Base-by-base conservation (phyloP, 176 grass and related monocot genomes). In the Oryza meyeriana region DNA sequence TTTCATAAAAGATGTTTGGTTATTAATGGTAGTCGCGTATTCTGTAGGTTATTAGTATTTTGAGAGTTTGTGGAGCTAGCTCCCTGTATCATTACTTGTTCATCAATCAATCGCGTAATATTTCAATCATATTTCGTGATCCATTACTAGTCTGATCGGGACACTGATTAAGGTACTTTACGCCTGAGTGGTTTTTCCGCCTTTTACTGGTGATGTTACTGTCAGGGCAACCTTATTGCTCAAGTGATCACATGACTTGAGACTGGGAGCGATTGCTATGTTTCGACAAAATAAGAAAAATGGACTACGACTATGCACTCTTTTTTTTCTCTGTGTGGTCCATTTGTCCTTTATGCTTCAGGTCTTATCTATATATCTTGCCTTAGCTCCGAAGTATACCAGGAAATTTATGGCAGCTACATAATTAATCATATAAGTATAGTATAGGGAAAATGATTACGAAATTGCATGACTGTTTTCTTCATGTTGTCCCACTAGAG, bases 161-260 rank as follows among this genome's bases (percentile, higher is more conserved):
- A 42, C 66, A 66, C 0, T 47, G 44, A 47, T 47, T 47, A 47
- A 22, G 48, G 48, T 52, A 52, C 13, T 52, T 52, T 22, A 18
- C 18, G 4, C 17, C 48, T 52, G 44, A 47, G 44, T 5, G 44
- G 0, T 17, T 45, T 45, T 45, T 17, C 44, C 17, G 44, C 44
- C 44, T 47, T 17, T 47, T 14, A 6, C 39, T 5, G 31, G 18
- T 63, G 62, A 39, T 31, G 87, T 68, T 75, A 57, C 65, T 57
- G 27, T 81, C 77, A 80, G 25, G 14, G 20, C 11, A 64, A 45
- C 32, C 76, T 89, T 89, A 69, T 59, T n/a, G 50, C 6, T 11
- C 70, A 85, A 89, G 87, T 75, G 75, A 80, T 69, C 41, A 69
- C 45, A 47, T 36, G 81, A 87, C 24, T 70, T 70, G 4, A 55